phyloP scores from a whole-genome alignment of 228 moss, liverwort and hornwort genomes.

The Sphagnum fallax region DNA sequence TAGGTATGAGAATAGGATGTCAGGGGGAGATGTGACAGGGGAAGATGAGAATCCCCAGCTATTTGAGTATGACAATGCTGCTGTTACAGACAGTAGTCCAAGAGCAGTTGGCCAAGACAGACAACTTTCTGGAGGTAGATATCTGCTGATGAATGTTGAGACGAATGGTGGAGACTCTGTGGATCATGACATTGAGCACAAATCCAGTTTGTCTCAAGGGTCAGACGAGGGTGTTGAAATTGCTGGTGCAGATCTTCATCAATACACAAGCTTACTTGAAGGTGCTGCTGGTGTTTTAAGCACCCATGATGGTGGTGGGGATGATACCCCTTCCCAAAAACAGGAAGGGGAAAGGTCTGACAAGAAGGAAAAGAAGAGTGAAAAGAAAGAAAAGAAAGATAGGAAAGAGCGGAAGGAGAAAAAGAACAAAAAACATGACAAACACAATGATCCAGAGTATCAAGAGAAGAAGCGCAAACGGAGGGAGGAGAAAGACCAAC shows the following conservation, averaged over 20 bases:
- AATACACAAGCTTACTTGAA: constrained; percentile 26
- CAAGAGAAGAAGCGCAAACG: constrained; percentile 80
- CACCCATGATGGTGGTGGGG: constrained; percentile 41
- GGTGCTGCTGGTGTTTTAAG: constrained; percentile 44
- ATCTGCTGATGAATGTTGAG: constrained; percentile 33
- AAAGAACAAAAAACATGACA: constrained; percentile 52
- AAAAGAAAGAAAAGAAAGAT: constrained; percentile 20
- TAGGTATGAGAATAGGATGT: constrained; percentile 12
- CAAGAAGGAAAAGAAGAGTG: constrained; percentile 43
- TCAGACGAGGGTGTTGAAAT: constrained; percentile 12
- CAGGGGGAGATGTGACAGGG: too few relatives aligned
- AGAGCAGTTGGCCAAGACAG: constrained; percentile 9
- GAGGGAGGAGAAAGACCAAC: constrained; percentile 68
- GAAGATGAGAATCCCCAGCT: constrained; percentile 29
- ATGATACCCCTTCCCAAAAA: constrained; percentile 41
- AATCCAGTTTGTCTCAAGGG: constrained; percentile 19
- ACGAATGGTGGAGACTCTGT: constrained; percentile 44
- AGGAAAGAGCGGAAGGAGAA: constrained; percentile 40
- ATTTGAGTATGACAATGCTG: constrained; percentile 24
- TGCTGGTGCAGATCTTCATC: constrained; percentile 26
- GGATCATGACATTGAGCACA: constrained; percentile 38
- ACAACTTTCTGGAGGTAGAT: constrained; percentile 25
- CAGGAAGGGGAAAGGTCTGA: constrained; percentile 32
- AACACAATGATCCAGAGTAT: constrained; percentile 68
- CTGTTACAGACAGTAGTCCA: constrained; percentile 15